These are phyloP conservation scores for Microbotryomycetes sp. DNA, from an alignment of 1,284 basidiomycete genomes.

Conservation along the genomic window DNA sequence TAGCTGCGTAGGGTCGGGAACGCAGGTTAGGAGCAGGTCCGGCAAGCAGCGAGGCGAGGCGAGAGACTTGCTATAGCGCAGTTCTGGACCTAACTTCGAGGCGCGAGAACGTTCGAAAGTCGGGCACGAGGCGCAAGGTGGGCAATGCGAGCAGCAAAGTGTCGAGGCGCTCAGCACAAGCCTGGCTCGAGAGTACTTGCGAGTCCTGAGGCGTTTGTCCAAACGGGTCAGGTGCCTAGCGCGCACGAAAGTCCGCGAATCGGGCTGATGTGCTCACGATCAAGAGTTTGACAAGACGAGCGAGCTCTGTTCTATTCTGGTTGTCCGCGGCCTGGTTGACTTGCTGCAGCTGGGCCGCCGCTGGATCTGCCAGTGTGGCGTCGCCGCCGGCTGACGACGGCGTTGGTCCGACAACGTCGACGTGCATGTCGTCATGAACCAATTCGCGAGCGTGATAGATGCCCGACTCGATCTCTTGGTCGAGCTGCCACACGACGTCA, in stretches of 20 bases:
- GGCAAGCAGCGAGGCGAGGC: background rate
- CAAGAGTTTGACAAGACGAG: slow-evolving; percentile 53
- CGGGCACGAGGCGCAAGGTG: slow-evolving; percentile 55
- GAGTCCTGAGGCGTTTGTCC: slow-evolving; percentile 43
- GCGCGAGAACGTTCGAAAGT: slow-evolving; percentile 56
- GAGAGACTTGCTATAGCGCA: slow-evolving; percentile 59
- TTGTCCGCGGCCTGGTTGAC: slow-evolving; percentile 51
- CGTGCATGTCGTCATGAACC: slow-evolving; percentile 45
- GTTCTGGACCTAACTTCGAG: slow-evolving; percentile 70
- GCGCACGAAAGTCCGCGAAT: no score
- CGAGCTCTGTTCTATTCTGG: slow-evolving; percentile 53
- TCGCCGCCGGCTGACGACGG: no score
- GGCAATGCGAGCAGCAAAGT: slow-evolving; percentile 49
- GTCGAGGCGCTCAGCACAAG: slow-evolving; percentile 67
- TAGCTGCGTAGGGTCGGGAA: slow-evolving; percentile 48
- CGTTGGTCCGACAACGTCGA: slow-evolving; percentile 30
- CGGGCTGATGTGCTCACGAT: no score
- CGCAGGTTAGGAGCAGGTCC: background rate
- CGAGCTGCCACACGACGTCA: slow-evolving; percentile 69
- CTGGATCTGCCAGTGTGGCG: background rate
- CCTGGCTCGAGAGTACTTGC: slow-evolving; percentile 52
- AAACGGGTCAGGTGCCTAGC: background rate
- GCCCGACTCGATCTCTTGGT: slow-evolving; percentile 55
- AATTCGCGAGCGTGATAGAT: slow-evolving; percentile 51
- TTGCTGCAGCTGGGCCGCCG: slow-evolving; percentile 43